Conservation (phyloP, 169 alveolate genomes). For the Plasmodium sp. region DNA sequence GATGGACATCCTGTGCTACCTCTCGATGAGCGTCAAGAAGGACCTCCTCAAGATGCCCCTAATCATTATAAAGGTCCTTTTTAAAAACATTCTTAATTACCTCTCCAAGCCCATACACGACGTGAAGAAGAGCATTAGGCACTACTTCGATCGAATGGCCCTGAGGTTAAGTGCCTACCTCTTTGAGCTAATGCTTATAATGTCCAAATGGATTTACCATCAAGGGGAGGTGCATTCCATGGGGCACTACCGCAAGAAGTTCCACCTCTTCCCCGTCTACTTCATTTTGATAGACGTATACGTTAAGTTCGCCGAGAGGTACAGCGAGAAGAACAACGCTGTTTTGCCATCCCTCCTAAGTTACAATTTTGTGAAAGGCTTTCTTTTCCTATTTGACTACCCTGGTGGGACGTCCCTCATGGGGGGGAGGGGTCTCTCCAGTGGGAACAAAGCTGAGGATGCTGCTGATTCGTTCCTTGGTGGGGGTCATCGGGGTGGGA, state of each 20-base stretch:
- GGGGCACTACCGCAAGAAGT: constrained; percentile 8
- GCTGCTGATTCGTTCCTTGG: neutral
- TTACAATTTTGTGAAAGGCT: constrained; percentile 24
- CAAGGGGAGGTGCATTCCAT: neutral
- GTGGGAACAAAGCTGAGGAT: neutral
- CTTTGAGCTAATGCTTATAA: constrained; percentile 16
- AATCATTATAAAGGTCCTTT: constrained; percentile 13
- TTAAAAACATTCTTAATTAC: constrained; percentile 38
- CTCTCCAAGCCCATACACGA: constrained; percentile 52
- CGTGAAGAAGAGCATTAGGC: constrained; percentile 38
- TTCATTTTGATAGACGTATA: constrained; percentile 52
- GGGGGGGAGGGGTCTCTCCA: neutral
- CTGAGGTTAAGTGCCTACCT: constrained; percentile 18
- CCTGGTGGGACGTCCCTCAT: neutral
- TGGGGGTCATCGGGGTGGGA: neutral
- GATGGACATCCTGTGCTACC: constrained; percentile 3
- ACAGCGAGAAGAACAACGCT: constrained; percentile 40
- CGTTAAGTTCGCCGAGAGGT: constrained; percentile 34
- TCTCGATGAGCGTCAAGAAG: constrained; percentile 7
- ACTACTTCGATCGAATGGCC: constrained; percentile 30
- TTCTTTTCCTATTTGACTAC: constrained; percentile 45
- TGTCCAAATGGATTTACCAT: constrained; percentile 22
- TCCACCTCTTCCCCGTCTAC: constrained; percentile 13
- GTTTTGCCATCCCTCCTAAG: constrained; percentile 16
- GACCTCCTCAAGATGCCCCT: constrained; percentile 5